phyloP scores from a whole-genome alignment of 1,139 yeast species.

The Geotrichum histeridarum region DNA sequence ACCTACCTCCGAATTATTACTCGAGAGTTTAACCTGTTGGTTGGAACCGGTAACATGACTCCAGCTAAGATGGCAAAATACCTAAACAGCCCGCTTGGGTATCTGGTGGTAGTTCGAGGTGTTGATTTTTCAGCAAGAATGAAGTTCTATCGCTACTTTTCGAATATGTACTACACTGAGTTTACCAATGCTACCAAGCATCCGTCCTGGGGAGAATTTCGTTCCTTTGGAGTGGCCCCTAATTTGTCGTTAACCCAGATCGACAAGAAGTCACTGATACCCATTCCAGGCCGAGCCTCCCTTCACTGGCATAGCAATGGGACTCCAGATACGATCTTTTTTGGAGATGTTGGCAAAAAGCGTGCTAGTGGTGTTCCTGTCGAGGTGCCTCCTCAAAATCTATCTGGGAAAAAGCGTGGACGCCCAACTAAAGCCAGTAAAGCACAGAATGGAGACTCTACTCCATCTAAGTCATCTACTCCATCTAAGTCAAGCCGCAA shows the following conservation, averaged over 20 bases:
- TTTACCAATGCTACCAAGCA: slow-evolving; percentile 30
- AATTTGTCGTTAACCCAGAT: slow-evolving; percentile 20
- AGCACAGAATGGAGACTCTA: not conserved
- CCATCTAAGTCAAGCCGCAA: not conserved
- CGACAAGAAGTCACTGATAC: slow-evolving; percentile 24
- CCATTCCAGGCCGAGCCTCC: slow-evolving; percentile 29
- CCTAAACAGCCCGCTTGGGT: slow-evolving; percentile 28
- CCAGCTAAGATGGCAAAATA: slow-evolving; percentile 29
- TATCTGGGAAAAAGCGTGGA: slow-evolving; percentile 29
- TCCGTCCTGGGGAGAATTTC: slow-evolving; percentile 32
- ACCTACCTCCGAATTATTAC: slow-evolving; percentile 49
- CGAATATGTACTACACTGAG: slow-evolving; percentile 41
- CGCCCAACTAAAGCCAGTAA: slow-evolving; percentile 23
- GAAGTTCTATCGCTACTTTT: slow-evolving; percentile 66
- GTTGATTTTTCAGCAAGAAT: slow-evolving; percentile 70
- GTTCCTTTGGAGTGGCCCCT: slow-evolving; percentile 11
- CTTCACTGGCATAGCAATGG: slow-evolving; percentile 25
- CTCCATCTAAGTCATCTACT: not conserved
- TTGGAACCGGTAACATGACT: slow-evolving; percentile 34
- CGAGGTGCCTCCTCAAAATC: not conserved
- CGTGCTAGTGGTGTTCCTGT: slow-evolving; percentile 3
- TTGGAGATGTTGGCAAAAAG: slow-evolving; percentile 18
- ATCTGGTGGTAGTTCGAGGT: slow-evolving; percentile 51
- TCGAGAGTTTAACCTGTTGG: slow-evolving; percentile 46
- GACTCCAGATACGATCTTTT: slow-evolving; percentile 21